Evolutionary conservation across 768 basidiomycete genomes (phyloP).

Genomic region (Phanerochaete sordida): DNA sequence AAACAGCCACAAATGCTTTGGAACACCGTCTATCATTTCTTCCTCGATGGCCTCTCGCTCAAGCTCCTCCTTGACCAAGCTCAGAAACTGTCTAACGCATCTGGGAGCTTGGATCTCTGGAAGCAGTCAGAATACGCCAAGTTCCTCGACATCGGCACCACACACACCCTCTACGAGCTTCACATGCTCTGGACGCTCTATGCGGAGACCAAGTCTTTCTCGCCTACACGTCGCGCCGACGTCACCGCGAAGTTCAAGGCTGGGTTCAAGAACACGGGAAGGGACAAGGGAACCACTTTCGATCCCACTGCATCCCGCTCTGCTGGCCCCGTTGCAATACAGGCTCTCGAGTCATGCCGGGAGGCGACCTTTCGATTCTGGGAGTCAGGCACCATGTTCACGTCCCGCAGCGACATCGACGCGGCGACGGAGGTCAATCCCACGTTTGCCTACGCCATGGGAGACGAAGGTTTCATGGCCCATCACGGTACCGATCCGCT

Average conservation of each 20-base stretch:
- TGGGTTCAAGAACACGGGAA: neutral
- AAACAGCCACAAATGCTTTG: slow-evolving; percentile 24
- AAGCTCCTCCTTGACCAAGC: slow-evolving; percentile 36
- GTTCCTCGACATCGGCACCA: slow-evolving; percentile 35
- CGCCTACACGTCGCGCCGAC: neutral
- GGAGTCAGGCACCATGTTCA: slow-evolving; percentile 37
- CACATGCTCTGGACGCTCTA: slow-evolving; percentile 36
- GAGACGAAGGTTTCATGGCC: slow-evolving; percentile 35
- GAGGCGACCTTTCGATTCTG: slow-evolving; percentile 33
- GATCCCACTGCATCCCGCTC: slow-evolving; percentile 20
- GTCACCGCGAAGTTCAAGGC: neutral
- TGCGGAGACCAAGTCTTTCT: neutral
- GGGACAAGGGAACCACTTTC: neutral
- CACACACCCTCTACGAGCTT: slow-evolving; percentile 35
- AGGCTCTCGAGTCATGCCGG: slow-evolving; percentile 13
- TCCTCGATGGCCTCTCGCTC: slow-evolving; percentile 35
- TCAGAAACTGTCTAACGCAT: slow-evolving; percentile 31
- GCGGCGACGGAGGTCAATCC: slow-evolving; percentile 37
- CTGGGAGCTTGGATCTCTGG: slow-evolving; percentile 36
- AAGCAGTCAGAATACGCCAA: slow-evolving; percentile 33
- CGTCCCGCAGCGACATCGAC: slow-evolving; percentile 12
- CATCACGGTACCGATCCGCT: slow-evolving; percentile 45
- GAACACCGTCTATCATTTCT: slow-evolving; percentile 49
- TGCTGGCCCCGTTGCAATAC: slow-evolving; percentile 32
- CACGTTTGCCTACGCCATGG: slow-evolving; percentile 39